A percentile compares a stretch with the other conserved stretches of the same genome.
phyloP scores from a whole-genome alignment of 177 flowering plant genomes.

The Vitis hybrid region DNA sequence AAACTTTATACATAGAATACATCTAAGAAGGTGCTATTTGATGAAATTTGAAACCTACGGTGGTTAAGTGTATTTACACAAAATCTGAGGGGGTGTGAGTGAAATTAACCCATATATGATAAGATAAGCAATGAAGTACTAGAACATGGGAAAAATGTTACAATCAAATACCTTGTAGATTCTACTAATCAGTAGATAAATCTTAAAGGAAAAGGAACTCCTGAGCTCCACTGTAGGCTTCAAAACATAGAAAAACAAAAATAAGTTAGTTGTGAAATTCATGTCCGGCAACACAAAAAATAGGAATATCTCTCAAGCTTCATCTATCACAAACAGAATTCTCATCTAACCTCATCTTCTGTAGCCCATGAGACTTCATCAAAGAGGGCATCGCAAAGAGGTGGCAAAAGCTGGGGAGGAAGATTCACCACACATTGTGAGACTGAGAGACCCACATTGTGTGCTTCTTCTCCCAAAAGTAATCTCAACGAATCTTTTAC shows the following conservation, averaged over 20 bases:
- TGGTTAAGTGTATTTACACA: too few relatives aligned
- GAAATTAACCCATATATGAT: too few relatives aligned
- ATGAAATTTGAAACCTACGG: too few relatives aligned
- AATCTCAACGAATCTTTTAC: slow-evolving; percentile 1
- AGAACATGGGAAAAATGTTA: too few relatives aligned
- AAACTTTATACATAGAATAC: too few relatives aligned
- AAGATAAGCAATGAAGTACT: too few relatives aligned
- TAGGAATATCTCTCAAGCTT: slow-evolving; percentile 4
- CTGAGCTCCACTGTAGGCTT: slow-evolving; percentile 81
- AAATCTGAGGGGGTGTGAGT: too few relatives aligned
- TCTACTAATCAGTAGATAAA: slow-evolving; percentile 39
- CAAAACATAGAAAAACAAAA: slow-evolving; percentile 15
- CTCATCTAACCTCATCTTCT: slow-evolving; percentile 83
- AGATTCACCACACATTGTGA: slow-evolving; percentile 82
- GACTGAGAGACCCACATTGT: slow-evolving; percentile 69
- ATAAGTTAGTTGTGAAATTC: background rate
- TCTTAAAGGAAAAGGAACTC: slow-evolving; percentile 63
- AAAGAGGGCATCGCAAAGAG: slow-evolving; percentile 81
- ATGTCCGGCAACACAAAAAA: slow-evolving; percentile 5
- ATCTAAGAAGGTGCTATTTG: too few relatives aligned
- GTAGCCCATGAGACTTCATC: slow-evolving; percentile 92
- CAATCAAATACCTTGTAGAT: too few relatives aligned
- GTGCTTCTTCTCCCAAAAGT: slow-evolving; percentile 43
- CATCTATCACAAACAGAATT: slow-evolving; percentile 6
- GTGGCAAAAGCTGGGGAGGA: slow-evolving; percentile 88